A percentile compares a stretch with the other conserved stretches of the same genome.
phyloP scores from a whole-genome alignment of 345 rosid genomes.

The Brassica cretica region DNA sequence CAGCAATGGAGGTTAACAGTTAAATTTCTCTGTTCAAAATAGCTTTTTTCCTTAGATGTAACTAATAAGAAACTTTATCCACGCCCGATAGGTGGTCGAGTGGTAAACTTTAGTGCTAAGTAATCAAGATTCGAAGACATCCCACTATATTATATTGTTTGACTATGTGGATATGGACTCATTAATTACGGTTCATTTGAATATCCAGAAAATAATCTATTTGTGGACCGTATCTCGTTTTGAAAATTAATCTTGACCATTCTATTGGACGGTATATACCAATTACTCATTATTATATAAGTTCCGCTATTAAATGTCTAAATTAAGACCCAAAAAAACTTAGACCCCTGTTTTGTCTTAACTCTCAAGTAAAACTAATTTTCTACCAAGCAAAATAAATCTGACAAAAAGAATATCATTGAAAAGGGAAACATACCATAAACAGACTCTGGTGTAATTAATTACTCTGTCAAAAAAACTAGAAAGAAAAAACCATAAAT shows the following conservation, averaged over 20 bases:
- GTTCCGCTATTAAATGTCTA: constrained; percentile 17
- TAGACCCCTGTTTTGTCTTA: constrained; percentile 7
- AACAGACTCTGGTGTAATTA: constrained; percentile 20
- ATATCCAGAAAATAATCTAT: neutral
- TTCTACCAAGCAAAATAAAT: neutral
- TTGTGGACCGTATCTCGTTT: too few relatives aligned
- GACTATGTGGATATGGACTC: too few relatives aligned
- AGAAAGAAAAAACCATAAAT: neutral
- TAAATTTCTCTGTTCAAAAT: constrained; percentile 9
- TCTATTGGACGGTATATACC: too few relatives aligned
- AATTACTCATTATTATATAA: constrained; percentile 3
- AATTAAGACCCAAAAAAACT: constrained; percentile 25
- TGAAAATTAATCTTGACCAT: too few relatives aligned
- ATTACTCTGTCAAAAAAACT: constrained; percentile 20
- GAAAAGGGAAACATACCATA: constrained; percentile 25
- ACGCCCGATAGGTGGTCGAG: too few relatives aligned
- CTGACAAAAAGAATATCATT: constrained; percentile 17
- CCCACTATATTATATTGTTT: too few relatives aligned
- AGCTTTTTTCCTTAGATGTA: neutral
- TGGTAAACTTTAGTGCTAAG: too few relatives aligned
- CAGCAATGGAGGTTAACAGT: constrained; percentile 7
- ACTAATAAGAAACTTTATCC: constrained; percentile 14
- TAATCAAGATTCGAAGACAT: too few relatives aligned
- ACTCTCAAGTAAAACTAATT: constrained; percentile 9
- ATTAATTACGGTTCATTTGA: too few relatives aligned